Base-by-base conservation (phyloP, 2,329 filamentous ascomycete species). In the Botryotinia convoluta region DNA sequence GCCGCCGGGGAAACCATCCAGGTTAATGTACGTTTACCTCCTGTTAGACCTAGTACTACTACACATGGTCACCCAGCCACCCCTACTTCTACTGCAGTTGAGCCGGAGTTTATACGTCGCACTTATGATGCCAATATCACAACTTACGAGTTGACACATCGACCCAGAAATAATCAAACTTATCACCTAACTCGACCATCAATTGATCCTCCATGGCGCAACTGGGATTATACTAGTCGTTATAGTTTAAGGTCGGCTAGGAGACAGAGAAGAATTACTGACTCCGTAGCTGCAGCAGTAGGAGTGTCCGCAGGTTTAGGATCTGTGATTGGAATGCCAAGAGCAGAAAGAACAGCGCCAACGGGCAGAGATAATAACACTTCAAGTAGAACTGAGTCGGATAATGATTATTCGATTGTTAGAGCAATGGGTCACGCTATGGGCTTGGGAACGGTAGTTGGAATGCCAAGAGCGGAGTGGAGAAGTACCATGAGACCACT, bases 351-450 rank as follows among this genome's bases (percentile, higher is more conserved):
- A 29, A 54, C 8, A 39, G n/a, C 9, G 0, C 18, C 64, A 68
- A 2, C 9, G 1, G 1, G 2, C 8, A 2, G 26, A 14, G 35
- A 39, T 4, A 7, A 16, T 54, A n/a, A 14, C 9, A 8, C 4
- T 16, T 2, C 45, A 4, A 9, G 6, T 2, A 57, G 48, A 14
- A 39, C 4, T 10, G 26, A 22, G 3, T 5, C 64, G 10, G n/a
- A 7, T 1, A 26, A 32, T 26, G 26, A 57, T 22, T 14, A 22
- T 22, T 29, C 32, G 9, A 8, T 68, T 1, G 9, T 35, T 3
- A 68, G 35, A 39, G 64, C 35, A 14, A 42, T 68, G 48, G 26
- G 35, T 22, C 64, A 68, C 2, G 18, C 6, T 8, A 12, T 68
- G 16, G 45, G 48, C 7, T 18, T 68, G 16, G 45, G 22, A 22